Conservation (phyloP, 2,329 filamentous ascomycete species). For the Neoarthrinium moseri region DNA sequence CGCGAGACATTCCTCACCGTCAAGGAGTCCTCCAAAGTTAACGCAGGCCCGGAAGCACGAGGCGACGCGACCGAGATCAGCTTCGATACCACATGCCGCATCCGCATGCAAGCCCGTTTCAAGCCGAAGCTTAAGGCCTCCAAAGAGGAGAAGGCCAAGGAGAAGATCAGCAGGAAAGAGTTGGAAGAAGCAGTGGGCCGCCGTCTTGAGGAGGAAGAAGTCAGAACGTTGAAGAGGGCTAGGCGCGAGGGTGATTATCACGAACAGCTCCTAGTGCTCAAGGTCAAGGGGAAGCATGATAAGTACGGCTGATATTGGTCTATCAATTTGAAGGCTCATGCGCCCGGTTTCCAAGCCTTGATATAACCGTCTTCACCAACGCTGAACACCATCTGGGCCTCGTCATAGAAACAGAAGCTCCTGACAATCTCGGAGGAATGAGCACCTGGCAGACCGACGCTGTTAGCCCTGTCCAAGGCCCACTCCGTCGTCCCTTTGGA, state of each 20-base stretch:
- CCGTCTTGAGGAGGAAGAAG: slow-evolving; percentile 79
- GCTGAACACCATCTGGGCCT: slow-evolving; percentile 57
- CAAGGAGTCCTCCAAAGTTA: slow-evolving; percentile 51
- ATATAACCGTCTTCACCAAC: slow-evolving; percentile 58
- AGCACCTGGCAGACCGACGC: slow-evolving; percentile 59
- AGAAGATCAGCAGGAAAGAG: slow-evolving; percentile 84
- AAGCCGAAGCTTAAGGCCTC: slow-evolving; percentile 78
- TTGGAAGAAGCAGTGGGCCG: slow-evolving; percentile 79
- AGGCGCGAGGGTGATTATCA: slow-evolving; percentile 86
- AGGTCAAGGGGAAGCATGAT: slow-evolving; percentile 91
- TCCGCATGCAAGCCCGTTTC: slow-evolving; percentile 94
- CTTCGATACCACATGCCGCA: slow-evolving; percentile 70
- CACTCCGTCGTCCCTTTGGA: slow-evolving; percentile 48
- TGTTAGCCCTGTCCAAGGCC: slow-evolving; percentile 53
- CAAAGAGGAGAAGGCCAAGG: slow-evolving; percentile 79
- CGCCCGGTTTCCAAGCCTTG: slow-evolving; percentile 52
- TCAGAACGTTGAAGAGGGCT: slow-evolving; percentile 78
- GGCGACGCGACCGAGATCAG: slow-evolving; percentile 70
- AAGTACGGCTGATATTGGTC: slow-evolving; percentile 59
- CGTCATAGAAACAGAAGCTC: slow-evolving; percentile 63
- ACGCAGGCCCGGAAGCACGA: slow-evolving; percentile 62
- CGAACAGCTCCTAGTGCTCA: slow-evolving; percentile 80
- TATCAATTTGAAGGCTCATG: slow-evolving; percentile 12
- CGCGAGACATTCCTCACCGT: slow-evolving; percentile 69
- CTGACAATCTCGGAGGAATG: slow-evolving; percentile 65